Evolutionary conservation across 768 basidiomycete genomes (phyloP).

Genomic region (Mycena vulgaris): DNA sequence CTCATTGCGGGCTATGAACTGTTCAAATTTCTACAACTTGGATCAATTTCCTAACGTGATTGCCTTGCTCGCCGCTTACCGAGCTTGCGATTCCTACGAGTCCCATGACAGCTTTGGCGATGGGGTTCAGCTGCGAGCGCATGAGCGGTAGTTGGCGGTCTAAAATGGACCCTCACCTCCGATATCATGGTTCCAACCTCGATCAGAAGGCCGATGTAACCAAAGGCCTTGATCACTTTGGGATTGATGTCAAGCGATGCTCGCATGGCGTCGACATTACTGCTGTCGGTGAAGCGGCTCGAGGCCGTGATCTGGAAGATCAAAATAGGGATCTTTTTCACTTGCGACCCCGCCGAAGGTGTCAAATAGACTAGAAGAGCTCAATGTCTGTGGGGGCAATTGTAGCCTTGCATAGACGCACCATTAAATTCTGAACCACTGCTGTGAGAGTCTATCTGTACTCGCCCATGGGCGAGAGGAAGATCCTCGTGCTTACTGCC

Average conservation of each 20-base stretch:
- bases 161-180: too few relatives aligned
- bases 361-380: background rate
- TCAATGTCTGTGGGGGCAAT: background rate
- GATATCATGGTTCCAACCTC: background rate
- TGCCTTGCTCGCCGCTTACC: background rate
- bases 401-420: background rate
- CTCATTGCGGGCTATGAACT: background rate
- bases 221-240: background rate
- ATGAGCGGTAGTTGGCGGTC: background rate
- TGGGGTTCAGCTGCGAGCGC: background rate
- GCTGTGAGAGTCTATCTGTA: background rate
- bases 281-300: background rate
- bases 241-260: conserved; percentile 3
- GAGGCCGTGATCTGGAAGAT: background rate
- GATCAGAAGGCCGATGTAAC: background rate
- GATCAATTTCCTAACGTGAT: background rate
- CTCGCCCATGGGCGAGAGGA: background rate
- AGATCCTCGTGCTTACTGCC: background rate
- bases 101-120: background rate
- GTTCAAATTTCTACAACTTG: background rate
- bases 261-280: background rate
- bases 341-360: background rate
- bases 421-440: background rate
- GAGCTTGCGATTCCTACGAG: background rate
- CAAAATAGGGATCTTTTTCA: background rate